These are phyloP conservation scores for Eucalyptus regnans DNA, from an alignment of 345 rosid genomes.

Conservation along the genomic window DNA sequence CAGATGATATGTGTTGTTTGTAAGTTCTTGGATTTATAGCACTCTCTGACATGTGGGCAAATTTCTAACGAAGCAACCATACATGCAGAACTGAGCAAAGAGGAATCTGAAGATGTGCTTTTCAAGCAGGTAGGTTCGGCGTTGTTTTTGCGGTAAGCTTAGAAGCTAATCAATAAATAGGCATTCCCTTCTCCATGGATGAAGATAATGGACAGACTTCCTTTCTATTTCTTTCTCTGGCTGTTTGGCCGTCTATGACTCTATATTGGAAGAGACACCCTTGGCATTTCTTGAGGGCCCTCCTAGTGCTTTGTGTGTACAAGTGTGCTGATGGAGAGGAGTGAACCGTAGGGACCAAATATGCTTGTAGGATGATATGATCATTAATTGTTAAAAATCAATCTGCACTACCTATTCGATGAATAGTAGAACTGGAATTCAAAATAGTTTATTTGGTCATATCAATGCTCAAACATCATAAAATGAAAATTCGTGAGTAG, in stretches of 20 bases:
- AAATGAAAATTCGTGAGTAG: neutral
- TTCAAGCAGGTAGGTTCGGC: constrained; percentile 65
- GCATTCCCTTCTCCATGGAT: neutral
- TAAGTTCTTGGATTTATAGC: neutral
- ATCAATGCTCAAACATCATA: neutral
- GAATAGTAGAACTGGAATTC: neutral
- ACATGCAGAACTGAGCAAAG: constrained; percentile 61
- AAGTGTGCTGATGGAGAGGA: neutral
- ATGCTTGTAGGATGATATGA: neutral
- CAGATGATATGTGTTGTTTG: neutral
- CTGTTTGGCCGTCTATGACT: neutral
- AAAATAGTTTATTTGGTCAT: neutral
- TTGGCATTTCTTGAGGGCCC: neutral
- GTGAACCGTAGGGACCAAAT: neutral
- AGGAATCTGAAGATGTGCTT: constrained; percentile 66
- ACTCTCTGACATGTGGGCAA: neutral
- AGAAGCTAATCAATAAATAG: neutral
- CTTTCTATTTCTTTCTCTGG: neutral
- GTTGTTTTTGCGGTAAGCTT: neutral
- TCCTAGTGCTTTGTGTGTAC: neutral
- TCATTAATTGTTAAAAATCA: neutral
- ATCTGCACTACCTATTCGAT: neutral
- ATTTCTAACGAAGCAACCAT: neutral
- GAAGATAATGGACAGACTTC: neutral
- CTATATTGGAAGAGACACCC: neutral